phyloP scores from a whole-genome alignment of 495 filamentous ascomycete genomes.

The Penicillium argentinense region DNA sequence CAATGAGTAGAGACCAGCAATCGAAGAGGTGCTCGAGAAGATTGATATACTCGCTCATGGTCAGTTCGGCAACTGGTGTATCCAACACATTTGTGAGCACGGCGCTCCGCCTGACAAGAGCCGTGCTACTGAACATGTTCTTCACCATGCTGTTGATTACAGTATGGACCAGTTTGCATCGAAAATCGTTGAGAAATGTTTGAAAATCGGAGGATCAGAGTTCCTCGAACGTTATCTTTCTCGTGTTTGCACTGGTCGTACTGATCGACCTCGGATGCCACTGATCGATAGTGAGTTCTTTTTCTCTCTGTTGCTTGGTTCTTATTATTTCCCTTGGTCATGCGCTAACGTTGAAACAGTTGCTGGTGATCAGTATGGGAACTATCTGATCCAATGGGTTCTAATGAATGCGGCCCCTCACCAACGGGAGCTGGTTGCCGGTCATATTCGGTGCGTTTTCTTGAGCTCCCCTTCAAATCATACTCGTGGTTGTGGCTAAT shows the following conservation, averaged over 20 bases:
- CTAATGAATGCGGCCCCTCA: conserved; percentile 80
- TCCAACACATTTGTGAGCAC: conserved; percentile 98
- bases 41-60: conserved; percentile 95
- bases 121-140: conserved; percentile 90
- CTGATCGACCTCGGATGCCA: conserved; percentile 91
- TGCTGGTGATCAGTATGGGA: conserved; percentile 96
- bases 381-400: conserved; percentile 97
- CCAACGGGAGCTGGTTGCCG: conserved; percentile 89
- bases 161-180: conserved; percentile 99
- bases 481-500: neutral
- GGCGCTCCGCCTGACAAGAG: conserved; percentile 88
- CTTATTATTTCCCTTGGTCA: too few relatives aligned
- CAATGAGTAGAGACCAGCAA: conserved; percentile 75
- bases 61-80: conserved; percentile 99
- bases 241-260: conserved; percentile 85
- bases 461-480: neutral
- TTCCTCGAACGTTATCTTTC: conserved; percentile 93
- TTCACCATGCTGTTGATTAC: conserved; percentile 89
- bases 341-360: conserved; percentile 50
- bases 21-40: conserved; percentile 90
- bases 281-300: conserved; percentile 80
- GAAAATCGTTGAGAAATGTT: conserved; percentile 97
- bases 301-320: neutral
- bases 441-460: conserved; percentile 70
- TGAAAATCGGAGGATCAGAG: conserved; percentile 91